Conservation (phyloP, 1,139 yeast species). For the Scheffersomyces parashehatae region DNA sequence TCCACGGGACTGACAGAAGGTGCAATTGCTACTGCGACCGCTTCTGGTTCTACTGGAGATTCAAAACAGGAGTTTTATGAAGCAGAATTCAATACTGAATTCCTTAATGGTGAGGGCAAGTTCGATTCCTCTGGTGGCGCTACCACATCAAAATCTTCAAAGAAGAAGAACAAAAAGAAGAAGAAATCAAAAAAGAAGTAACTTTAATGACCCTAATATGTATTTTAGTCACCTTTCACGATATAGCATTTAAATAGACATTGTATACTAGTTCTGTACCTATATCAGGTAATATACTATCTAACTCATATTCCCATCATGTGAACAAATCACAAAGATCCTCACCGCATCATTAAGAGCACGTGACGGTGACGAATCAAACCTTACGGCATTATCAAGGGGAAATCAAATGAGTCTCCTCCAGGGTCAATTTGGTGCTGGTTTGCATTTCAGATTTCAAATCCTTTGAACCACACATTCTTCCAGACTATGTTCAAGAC, state of each 20-base stretch:
- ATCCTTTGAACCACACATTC: too few relatives aligned
- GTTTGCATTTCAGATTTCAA: too few relatives aligned
- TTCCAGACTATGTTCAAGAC: too few relatives aligned
- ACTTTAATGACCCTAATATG: background rate
- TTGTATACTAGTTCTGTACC: too few relatives aligned
- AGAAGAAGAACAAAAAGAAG: slow-evolving; percentile 22
- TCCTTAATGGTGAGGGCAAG: slow-evolving; percentile 26
- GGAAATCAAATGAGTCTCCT: too few relatives aligned
- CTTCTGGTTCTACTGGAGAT: slow-evolving; percentile 5
- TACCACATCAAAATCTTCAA: slow-evolving; percentile 8
- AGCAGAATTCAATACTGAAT: slow-evolving; percentile 25
- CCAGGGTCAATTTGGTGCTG: too few relatives aligned
- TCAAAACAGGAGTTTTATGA: slow-evolving; percentile 8
- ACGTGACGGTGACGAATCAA: too few relatives aligned
- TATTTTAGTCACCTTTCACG: background rate
- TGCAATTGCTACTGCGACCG: background rate
- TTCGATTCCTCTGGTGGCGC: slow-evolving; percentile 10
- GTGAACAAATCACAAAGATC: too few relatives aligned
- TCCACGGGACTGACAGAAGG: slow-evolving; percentile 15
- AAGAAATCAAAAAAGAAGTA: slow-evolving; percentile 9
- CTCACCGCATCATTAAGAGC: too few relatives aligned
- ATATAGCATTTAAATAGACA: background rate
- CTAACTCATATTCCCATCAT: too few relatives aligned
- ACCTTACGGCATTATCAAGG: too few relatives aligned
- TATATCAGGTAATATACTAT: too few relatives aligned